Evolutionary conservation across 345 rosid genomes (phyloP), one percentile per base, ranked within the genome.

Genomic region (Bretschneidera sinensis): DNA sequence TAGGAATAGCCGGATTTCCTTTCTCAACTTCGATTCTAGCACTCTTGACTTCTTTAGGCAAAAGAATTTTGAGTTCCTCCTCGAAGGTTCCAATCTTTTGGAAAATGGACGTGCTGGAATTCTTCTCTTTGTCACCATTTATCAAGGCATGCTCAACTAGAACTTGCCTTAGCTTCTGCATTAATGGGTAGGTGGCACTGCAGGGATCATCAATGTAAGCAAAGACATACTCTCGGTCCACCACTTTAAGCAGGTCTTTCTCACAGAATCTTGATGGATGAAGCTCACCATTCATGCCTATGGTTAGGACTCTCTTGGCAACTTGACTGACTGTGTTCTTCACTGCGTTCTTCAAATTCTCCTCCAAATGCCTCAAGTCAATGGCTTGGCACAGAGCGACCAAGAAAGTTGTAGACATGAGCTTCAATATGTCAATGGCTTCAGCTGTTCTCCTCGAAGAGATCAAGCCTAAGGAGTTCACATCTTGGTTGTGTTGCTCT

Each of bases 401-500:
- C 16, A 83, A 59, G 78, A 71, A 85, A 34, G 89, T 88, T 0
- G 92, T 74, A 0, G 88, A 88, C 92, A 88, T 82, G 34, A 88
- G 86, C 69, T 88, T 85, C 65, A 85, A 65, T 43, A 85, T 76
- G 22, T 85, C 83, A 2, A 85, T 65, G 18, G 87, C 87, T 58
- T 83, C 85, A 0, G 78, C 72, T 0, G 89, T 83, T 65, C 85
- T 85, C 20, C 88, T 80, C 1, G 92, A 70, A 0, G 92, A 85
- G 69, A 85, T 88, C 2, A 83, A 15, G 18, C 96, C 96, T 1
- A 85, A 59, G 0, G 96, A 85, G 67, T 88, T 87, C 55, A 88
- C 95, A 7, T 88, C 91, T 49, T 85, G 95, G 71, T 85, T 88
- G 64, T 88, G 95, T 51, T 88, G 96, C 74, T 88, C 92, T 0